phyloP scores from a whole-genome alignment of 352 stramenopile genomes.

The Ophiocytium majus region DNA sequence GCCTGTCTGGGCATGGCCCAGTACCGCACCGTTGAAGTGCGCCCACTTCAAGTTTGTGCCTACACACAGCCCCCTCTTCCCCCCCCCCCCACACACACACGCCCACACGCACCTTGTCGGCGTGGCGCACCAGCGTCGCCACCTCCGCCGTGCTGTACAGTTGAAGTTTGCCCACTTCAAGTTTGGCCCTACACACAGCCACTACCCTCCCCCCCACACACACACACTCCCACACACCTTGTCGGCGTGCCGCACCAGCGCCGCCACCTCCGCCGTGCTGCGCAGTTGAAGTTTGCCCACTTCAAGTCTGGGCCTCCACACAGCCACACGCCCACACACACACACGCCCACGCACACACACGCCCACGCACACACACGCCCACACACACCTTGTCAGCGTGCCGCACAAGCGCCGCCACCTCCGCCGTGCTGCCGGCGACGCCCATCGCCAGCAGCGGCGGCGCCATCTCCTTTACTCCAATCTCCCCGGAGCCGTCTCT shows the following conservation, averaged over 20 bases:
- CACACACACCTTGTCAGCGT: conserved; percentile 12
- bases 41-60: too few species aligned
- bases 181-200: too few species aligned
- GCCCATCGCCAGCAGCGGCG: conserved; percentile 16
- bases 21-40: too few species aligned
- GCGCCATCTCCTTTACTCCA: background rate
- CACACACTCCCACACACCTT: background rate
- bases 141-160: conserved; percentile 11
- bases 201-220: background rate
- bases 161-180: too few species aligned
- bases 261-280: conserved; percentile 12
- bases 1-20: background rate
- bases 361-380: too few species aligned
- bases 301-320: background rate
- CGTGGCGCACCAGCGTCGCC: background rate
- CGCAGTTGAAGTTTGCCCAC: background rate
- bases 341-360: too few species aligned
- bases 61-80: too few species aligned
- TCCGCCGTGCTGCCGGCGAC: background rate
- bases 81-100: too few species aligned
- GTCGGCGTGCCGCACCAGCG: background rate
- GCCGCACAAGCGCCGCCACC: background rate
- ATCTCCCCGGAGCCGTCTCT: conserved; percentile 25
- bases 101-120: conserved; percentile 14
- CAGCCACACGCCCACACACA: background rate